phyloP scores from a whole-genome alignment of 768 basidiomycete species.

The Collybia sp. region DNA sequence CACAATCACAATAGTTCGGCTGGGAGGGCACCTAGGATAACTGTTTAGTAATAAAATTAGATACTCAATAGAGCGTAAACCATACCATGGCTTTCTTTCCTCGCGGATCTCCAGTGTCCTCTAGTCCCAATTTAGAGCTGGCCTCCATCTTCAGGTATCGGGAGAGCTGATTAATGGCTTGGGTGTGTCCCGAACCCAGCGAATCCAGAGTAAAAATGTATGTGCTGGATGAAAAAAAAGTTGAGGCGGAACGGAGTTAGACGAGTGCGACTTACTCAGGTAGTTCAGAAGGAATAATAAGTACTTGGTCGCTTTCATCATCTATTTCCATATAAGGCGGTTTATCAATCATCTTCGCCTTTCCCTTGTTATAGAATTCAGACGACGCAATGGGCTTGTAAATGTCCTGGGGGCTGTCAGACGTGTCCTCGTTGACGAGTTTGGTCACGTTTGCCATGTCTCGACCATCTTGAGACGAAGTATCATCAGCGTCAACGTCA shows the following conservation, averaged over 20 bases:
- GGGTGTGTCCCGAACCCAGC: constrained; percentile 66
- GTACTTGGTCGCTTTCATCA: constrained; percentile 7
- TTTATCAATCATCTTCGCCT: neutral
- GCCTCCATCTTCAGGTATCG: constrained; percentile 78
- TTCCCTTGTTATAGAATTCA: neutral
- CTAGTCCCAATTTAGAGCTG: constrained; percentile 53
- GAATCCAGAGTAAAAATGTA: constrained; percentile 91
- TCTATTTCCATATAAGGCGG: constrained; percentile 7
- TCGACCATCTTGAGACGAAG: constrained; percentile 2
- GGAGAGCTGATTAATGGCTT: constrained; percentile 55
- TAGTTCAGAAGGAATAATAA: neutral
- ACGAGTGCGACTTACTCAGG: neutral
- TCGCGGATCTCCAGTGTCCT: constrained; percentile 30
- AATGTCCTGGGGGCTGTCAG: neutral
- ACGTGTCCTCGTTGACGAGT: constrained; percentile 1
- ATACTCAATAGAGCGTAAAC: neutral
- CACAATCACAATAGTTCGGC: constrained; percentile 89
- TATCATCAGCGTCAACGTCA: constrained; percentile 9
- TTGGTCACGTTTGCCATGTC: neutral
- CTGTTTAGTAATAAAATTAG: neutral
- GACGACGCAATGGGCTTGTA: too few species aligned
- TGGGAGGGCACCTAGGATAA: constrained; percentile 74
- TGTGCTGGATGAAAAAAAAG: constrained; percentile 39
- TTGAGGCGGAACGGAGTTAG: constrained; percentile 3
- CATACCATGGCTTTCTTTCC: constrained; percentile 52